A percentile compares a stretch with the other conserved stretches of the same genome.
These are phyloP conservation scores for Blakeslea trispora DNA, from an alignment of 371 early-diverging fungal species.

Conservation along the genomic window DNA sequence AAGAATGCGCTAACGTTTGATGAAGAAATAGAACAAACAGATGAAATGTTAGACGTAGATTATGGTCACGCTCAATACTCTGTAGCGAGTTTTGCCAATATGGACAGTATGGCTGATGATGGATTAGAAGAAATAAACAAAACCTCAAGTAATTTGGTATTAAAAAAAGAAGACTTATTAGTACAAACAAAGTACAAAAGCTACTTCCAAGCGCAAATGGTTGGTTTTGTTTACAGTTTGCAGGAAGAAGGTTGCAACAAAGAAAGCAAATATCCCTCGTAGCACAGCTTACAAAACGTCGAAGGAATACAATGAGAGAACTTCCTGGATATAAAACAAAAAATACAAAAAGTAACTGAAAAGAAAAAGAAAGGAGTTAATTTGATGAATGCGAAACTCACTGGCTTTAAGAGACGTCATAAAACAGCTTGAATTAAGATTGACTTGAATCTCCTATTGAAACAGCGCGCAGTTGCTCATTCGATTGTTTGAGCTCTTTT, in stretches of 20 bases:
- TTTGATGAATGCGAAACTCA: neutral
- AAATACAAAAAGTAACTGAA: conserved; percentile 2
- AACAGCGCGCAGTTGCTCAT: neutral
- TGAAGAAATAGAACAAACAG: conserved; percentile 19
- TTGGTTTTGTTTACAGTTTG: conserved; percentile 20
- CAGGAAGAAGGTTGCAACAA: conserved; percentile 17
- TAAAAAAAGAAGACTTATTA: conserved; percentile 16
- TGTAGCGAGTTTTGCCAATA: conserved; percentile 17
- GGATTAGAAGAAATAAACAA: conserved; percentile 20
- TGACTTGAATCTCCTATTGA: too few species aligned
- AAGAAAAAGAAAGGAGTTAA: conserved; percentile 4
- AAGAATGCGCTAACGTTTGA: conserved; percentile 18
- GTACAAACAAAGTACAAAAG: conserved; percentile 19
- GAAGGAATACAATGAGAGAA: conserved; percentile 20
- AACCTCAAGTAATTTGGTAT: conserved; percentile 14
- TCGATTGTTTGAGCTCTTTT: neutral
- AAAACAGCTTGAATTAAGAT: too few species aligned
- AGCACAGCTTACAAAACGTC: conserved; percentile 17
- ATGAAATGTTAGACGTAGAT: conserved; percentile 18
- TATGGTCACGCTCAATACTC: conserved; percentile 12
- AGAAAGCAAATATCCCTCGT: conserved; percentile 14
- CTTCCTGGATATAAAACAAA: conserved; percentile 10
- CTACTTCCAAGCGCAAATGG: conserved; percentile 19
- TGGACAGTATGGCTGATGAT: conserved; percentile 15
- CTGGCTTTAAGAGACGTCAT: neutral